These are phyloP conservation scores for Candida loeiensis DNA, from an alignment of 805 yeast genomes.

Conservation along the genomic window DNA sequence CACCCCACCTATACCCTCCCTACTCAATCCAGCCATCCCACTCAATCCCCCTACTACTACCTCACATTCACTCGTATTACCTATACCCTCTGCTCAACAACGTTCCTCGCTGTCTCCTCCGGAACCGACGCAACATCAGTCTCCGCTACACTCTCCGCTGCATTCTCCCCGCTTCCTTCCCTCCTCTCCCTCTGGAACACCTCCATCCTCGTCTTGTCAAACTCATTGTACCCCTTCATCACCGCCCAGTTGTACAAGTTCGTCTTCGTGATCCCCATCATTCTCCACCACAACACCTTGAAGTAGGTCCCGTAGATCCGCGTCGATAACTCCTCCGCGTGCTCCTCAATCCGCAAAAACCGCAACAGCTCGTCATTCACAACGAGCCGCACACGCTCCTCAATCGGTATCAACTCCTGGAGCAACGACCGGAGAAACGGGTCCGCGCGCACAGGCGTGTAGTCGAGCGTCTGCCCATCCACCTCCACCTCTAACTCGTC, in stretches of 20 bases:
- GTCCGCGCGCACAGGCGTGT: constrained; percentile 26
- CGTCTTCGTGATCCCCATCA: constrained; percentile 50
- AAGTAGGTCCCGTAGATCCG: constrained; percentile 28
- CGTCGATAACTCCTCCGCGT: constrained; percentile 40
- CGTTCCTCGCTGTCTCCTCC: background rate
- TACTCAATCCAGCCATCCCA: background rate
- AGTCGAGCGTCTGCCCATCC: background rate
- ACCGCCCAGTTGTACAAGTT: constrained; percentile 55
- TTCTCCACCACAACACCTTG: constrained; percentile 45
- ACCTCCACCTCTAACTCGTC: constrained; percentile 5
- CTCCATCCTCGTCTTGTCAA: constrained; percentile 4
- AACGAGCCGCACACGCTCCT: constrained; percentile 42
- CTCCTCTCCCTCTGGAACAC: constrained; percentile 1
- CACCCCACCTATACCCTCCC: background rate
- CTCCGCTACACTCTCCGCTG: background rate
- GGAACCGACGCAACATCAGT: background rate
- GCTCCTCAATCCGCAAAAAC: constrained; percentile 41
- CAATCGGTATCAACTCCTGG: constrained; percentile 39
- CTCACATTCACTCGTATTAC: background rate
- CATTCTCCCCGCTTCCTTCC: background rate
- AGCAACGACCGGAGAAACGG: constrained; percentile 34
- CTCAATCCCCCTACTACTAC: background rate
- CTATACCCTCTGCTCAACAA: constrained; percentile 15
- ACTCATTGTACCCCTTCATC: constrained; percentile 23
- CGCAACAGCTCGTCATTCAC: constrained; percentile 29